phyloP scores from a whole-genome alignment of 345 rosid genomes.

The Laguncularia racemosa region DNA sequence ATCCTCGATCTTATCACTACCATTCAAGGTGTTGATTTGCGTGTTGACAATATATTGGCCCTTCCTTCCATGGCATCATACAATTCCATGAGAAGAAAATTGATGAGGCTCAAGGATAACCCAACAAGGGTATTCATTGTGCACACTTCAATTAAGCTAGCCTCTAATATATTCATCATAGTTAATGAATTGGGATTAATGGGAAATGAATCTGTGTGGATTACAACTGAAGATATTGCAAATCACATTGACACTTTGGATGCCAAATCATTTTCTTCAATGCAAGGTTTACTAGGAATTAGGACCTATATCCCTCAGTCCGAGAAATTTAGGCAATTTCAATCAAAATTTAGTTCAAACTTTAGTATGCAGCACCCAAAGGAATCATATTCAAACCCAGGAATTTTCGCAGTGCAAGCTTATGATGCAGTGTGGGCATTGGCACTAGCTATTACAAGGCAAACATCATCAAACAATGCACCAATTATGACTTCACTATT shows the following conservation, averaged over 20 bases:
- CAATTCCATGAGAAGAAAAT: constrained; percentile 3
- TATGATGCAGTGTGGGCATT: constrained; percentile 17
- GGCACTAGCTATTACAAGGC: constrained; percentile 4
- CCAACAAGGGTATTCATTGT: constrained; percentile 18
- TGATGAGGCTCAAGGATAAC: constrained; percentile 9
- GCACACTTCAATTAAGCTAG: constrained; percentile 9
- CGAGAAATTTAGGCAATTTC: constrained; percentile 4
- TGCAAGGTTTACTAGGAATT: constrained; percentile 21
- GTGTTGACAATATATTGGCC: constrained; percentile 9
- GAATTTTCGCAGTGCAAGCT: constrained; percentile 12
- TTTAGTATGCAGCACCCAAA: constrained; percentile 1
- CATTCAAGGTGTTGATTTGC: constrained; percentile 4
- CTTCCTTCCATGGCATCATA: constrained; percentile 4
- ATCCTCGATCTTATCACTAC: constrained; percentile 11
- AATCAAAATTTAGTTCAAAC: not conserved
- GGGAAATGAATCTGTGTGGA: constrained; percentile 23
- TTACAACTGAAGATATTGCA: constrained; percentile 9
- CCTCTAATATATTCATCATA: constrained; percentile 4
- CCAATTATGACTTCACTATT: not conserved
- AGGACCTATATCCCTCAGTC: constrained; percentile 7
- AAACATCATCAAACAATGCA: not conserved
- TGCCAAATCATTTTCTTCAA: constrained; percentile 9
- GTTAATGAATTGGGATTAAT: constrained; percentile 15
- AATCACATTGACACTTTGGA: constrained; percentile 8
- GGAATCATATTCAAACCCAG: constrained; percentile 8